A percentile compares a stretch with the other conserved stretches of the same genome.
Evolutionary conservation across 2,329 filamentous ascomycete genomes (phyloP).

Genomic region (Beauveria bassiana): DNA sequence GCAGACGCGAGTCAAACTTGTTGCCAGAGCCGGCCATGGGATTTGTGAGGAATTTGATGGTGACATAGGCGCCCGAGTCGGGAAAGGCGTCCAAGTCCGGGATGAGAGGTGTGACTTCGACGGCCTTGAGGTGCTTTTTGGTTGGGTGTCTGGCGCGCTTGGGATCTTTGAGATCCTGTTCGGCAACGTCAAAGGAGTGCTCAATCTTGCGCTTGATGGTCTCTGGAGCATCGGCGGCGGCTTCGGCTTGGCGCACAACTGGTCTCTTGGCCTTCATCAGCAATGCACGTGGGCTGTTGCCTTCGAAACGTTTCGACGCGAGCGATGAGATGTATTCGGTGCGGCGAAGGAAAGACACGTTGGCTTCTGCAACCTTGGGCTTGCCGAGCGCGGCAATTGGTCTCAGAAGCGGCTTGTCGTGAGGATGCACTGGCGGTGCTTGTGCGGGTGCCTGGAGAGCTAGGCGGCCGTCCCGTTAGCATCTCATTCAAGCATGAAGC

Average conservation of each 20-base stretch:
- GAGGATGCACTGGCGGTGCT: conserved; percentile 65
- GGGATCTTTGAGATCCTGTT: conserved; percentile 45
- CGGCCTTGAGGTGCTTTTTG: conserved; percentile 49
- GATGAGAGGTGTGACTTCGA: conserved; percentile 53
- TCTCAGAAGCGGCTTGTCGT: conserved; percentile 76
- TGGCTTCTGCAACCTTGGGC: conserved; percentile 64
- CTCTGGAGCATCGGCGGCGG: conserved; percentile 54
- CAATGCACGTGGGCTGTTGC: conserved; percentile 34
- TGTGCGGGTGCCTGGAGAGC: conserved; percentile 75
- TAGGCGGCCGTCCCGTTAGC: conserved; percentile 26
- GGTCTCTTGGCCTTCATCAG: conserved; percentile 26
- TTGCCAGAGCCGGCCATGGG: conserved; percentile 43
- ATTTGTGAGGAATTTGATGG: conserved; percentile 61
- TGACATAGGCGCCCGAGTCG: conserved; percentile 61
- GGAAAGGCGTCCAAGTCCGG: conserved; percentile 63
- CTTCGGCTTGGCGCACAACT: conserved; percentile 44
- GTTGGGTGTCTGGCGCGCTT: conserved; percentile 49
- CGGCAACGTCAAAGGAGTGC: conserved; percentile 49
- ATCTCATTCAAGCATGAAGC: conserved; percentile 11
- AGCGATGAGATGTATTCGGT: conserved; percentile 86
- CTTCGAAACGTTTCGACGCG: conserved; percentile 40
- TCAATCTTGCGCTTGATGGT: conserved; percentile 63
- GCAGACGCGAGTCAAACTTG: conserved; percentile 53
- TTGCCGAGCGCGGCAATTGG: conserved; percentile 81
- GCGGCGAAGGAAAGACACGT: conserved; percentile 87